A percentile compares a stretch with the other conserved stretches of the same genome.
These are phyloP conservation scores for Blastobotrys elegans DNA, from an alignment of 1,139 yeast species.

Conservation along the genomic window DNA sequence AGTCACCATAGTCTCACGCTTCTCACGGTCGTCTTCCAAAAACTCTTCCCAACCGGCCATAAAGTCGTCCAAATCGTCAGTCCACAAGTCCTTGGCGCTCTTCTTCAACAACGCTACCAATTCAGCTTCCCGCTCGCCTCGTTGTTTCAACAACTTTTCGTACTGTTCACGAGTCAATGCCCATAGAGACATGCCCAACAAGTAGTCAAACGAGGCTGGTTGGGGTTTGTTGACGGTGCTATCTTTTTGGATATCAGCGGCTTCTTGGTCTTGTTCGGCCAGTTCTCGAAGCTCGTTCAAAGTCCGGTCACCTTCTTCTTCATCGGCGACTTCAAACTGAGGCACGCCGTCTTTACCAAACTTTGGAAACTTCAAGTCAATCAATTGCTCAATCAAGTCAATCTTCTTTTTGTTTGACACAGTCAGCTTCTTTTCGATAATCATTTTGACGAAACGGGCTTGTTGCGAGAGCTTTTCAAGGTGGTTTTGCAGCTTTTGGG, in stretches of 20 bases:
- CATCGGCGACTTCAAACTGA: slow-evolving; percentile 34
- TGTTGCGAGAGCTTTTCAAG: slow-evolving; percentile 72
- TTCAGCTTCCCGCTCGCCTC: slow-evolving; percentile 67
- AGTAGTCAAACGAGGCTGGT: slow-evolving; percentile 38
- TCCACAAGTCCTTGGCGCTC: slow-evolving; percentile 88
- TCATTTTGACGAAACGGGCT: slow-evolving; percentile 87
- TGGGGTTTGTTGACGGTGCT: slow-evolving; percentile 35
- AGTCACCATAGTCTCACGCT: slow-evolving; percentile 24
- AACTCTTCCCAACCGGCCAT: slow-evolving; percentile 61
- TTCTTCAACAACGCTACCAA: slow-evolving; percentile 59
- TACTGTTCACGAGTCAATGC: slow-evolving; percentile 86
- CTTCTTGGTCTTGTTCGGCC: slow-evolving; percentile 35
- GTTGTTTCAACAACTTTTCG: slow-evolving; percentile 68
- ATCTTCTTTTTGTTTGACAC: slow-evolving; percentile 73
- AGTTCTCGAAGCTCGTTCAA: slow-evolving; percentile 32
- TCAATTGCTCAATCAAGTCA: slow-evolving; percentile 59
- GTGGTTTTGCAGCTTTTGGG: slow-evolving; percentile 65
- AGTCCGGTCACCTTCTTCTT: slow-evolving; percentile 33
- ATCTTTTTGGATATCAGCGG: slow-evolving; percentile 37
- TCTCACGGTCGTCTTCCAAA: slow-evolving; percentile 48
- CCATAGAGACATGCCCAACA: slow-evolving; percentile 85
- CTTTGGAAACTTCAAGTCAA: slow-evolving; percentile 63
- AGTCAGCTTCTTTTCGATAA: slow-evolving; percentile 65
- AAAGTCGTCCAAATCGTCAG: slow-evolving; percentile 71
- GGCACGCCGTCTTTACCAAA: slow-evolving; percentile 68